Conservation (phyloP, 1,139 yeast species). For the Taiozyma sp. region DNA sequence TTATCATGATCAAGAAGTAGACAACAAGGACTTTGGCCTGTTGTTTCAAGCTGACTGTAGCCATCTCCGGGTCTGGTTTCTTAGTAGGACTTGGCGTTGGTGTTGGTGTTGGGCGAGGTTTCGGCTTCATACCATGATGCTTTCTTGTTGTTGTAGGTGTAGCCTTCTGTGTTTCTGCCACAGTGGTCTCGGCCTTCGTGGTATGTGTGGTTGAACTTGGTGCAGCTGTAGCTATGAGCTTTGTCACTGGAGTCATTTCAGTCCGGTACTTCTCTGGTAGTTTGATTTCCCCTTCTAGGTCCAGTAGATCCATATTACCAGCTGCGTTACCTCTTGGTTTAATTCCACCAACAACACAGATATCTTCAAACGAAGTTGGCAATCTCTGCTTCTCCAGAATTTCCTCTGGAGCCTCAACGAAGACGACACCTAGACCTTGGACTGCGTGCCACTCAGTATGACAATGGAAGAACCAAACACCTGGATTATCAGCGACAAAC, state of each 20-base stretch:
- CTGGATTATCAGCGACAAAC: conserved; percentile 66
- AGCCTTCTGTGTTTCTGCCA: background rate
- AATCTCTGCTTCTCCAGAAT: conserved; percentile 42
- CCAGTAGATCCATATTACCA: conserved; percentile 57
- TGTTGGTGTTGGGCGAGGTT: background rate
- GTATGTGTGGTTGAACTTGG: background rate
- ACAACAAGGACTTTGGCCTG: conserved; percentile 1
- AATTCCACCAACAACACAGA: conserved; percentile 51
- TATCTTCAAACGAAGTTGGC: conserved; percentile 50
- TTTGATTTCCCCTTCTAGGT: conserved; percentile 57
- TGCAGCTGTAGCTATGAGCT: background rate
- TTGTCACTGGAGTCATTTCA: background rate
- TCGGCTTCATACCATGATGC: background rate
- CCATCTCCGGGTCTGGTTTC: background rate
- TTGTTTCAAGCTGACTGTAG: conserved; percentile 1
- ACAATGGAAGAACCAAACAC: conserved; percentile 80
- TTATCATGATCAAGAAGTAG: conserved; percentile 4
- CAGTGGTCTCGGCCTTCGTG: background rate
- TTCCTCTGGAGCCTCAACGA: conserved; percentile 55
- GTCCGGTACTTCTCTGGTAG: background rate
- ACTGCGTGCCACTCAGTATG: conserved; percentile 81
- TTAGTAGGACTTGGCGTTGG: background rate
- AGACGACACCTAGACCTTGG: conserved; percentile 56
- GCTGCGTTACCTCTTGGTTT: conserved; percentile 79
- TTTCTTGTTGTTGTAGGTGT: background rate